A percentile compares a stretch with the other conserved stretches of the same genome.
Evolutionary conservation across 2,329 filamentous ascomycete genomes (phyloP).

Genomic region (Clonostachys sp.): DNA sequence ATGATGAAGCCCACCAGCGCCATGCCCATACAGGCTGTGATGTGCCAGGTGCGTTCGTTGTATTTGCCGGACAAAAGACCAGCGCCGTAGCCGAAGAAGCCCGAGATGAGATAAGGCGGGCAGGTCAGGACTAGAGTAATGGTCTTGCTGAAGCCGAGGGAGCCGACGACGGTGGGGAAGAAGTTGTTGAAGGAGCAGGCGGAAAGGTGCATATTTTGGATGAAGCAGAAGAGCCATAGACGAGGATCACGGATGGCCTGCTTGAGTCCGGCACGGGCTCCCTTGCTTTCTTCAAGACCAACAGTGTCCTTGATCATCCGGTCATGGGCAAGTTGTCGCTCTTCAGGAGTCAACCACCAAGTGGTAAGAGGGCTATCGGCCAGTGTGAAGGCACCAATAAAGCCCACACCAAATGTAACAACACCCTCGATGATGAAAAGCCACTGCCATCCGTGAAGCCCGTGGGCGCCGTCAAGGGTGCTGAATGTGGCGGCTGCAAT

Average conservation of each 20-base stretch:
- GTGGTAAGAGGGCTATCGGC: slow-evolving; percentile 30
- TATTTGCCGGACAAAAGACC: slow-evolving; percentile 25
- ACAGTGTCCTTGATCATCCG: slow-evolving; percentile 25
- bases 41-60: slow-evolving; percentile 44
- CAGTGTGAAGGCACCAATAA: slow-evolving; percentile 22
- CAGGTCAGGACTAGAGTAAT: slow-evolving; percentile 37
- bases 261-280: slow-evolving; percentile 14
- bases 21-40: slow-evolving; percentile 36
- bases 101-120: slow-evolving; percentile 15
- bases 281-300: slow-evolving; percentile 24
- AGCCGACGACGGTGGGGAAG: slow-evolving; percentile 11
- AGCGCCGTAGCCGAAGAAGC: slow-evolving; percentile 13
- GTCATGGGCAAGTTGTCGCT: slow-evolving; percentile 33
- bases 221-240: slow-evolving; percentile 17
- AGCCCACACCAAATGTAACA: slow-evolving; percentile 18
- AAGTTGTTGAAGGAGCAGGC: slow-evolving; percentile 17
- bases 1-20: slow-evolving; percentile 36
- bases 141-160: slow-evolving; percentile 29
- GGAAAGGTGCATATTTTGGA: slow-evolving; percentile 19
- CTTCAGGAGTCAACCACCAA: slow-evolving; percentile 22
- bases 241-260: slow-evolving; percentile 18
- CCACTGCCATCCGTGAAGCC: slow-evolving; percentile 57
- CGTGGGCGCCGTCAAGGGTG: slow-evolving; percentile 28
- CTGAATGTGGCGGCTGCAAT: slow-evolving; percentile 52
- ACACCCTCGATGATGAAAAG: slow-evolving; percentile 54